Percentiles rank a stretch among this genome's conserved stretches.
Conservation (phyloP, 495 filamentous ascomycete species). For the Haplographium delicatum region DNA sequence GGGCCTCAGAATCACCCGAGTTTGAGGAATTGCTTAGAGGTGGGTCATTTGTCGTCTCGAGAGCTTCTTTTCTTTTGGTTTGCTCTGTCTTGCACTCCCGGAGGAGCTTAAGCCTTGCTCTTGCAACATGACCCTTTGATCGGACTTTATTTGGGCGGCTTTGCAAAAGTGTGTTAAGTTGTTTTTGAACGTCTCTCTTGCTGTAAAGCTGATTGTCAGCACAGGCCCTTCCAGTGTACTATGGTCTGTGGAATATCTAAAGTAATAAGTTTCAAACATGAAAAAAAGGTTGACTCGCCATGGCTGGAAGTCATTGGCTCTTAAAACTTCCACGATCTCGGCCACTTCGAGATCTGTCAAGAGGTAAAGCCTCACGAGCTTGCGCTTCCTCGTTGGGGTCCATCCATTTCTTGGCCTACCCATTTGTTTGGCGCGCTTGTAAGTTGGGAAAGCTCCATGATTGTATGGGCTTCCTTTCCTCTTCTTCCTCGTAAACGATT, state of each 20-base stretch:
- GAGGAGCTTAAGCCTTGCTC: conserved; percentile 6
- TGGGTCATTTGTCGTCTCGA: neutral
- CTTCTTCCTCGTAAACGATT: no score
- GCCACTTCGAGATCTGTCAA: conserved; percentile 20
- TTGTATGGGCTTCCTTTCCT: no score
- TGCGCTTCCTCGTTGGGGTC: conserved; percentile 17
- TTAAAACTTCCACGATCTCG: conserved; percentile 17
- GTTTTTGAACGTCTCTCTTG: conserved; percentile 14
- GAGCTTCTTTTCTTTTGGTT: neutral
- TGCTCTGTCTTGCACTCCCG: conserved; percentile 10
- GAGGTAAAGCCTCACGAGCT: conserved; percentile 19
- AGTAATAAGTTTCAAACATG: no score
- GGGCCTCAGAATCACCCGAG: neutral
- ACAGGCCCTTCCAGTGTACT: no score
- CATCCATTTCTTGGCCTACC: conserved; percentile 21
- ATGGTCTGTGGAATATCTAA: neutral
- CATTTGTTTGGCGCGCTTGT: conserved; percentile 8
- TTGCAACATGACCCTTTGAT: conserved; percentile 5
- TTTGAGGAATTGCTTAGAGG: neutral
- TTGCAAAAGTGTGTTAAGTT: conserved; percentile 12
- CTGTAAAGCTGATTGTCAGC: conserved; percentile 1
- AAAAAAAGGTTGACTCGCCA: conserved; percentile 5
- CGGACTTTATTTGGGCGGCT: conserved; percentile 13
- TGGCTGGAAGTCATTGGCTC: conserved; percentile 6
- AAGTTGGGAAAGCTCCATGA: no score